phyloP scores from a whole-genome alignment of 805 yeast species.

The Kodamaea sagamina region DNA sequence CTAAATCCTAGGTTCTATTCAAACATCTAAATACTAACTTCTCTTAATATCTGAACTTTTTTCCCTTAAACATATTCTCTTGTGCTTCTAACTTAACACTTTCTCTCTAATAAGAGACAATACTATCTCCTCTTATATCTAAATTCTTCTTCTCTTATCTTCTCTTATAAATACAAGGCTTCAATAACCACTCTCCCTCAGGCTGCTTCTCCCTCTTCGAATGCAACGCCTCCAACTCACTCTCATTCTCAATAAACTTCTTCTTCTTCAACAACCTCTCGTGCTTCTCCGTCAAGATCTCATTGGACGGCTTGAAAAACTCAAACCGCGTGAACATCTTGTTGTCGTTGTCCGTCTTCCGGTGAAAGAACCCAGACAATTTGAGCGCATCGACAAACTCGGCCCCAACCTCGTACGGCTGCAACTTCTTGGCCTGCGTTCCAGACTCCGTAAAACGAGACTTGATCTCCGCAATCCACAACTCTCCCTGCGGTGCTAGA shows the following conservation, averaged over 20 bases:
- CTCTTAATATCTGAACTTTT: no score
- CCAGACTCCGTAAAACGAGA: slow-evolving; percentile 74
- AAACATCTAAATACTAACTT: no score
- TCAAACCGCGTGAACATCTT: slow-evolving; percentile 95
- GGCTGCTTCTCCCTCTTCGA: slow-evolving; percentile 54
- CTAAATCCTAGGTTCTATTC: not conserved
- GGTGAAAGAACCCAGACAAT: slow-evolving; percentile 81
- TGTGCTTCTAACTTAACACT: not conserved
- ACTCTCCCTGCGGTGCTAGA: slow-evolving; percentile 85
- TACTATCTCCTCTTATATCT: not conserved
- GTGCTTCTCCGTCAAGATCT: slow-evolving; percentile 61
- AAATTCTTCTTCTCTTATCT: slow-evolving; percentile 41
- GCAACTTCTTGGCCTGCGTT: slow-evolving; percentile 21
- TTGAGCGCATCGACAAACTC: slow-evolving; percentile 81
- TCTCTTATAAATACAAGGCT: slow-evolving; percentile 95
- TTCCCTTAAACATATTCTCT: no score
- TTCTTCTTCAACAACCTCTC: slow-evolving; percentile 62
- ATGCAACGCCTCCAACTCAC: slow-evolving; percentile 61
- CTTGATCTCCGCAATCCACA: slow-evolving; percentile 98
- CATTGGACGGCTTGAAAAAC: slow-evolving; percentile 82
- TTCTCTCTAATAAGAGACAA: not conserved
- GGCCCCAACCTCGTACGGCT: slow-evolving; percentile 55
- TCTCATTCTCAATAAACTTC: slow-evolving; percentile 70
- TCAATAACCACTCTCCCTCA: slow-evolving; percentile 86
- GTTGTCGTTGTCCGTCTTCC: slow-evolving; percentile 80